Base-by-base conservation (phyloP, 2,329 filamentous ascomycete genomes). In the Colletotrichum caudatum region DNA sequence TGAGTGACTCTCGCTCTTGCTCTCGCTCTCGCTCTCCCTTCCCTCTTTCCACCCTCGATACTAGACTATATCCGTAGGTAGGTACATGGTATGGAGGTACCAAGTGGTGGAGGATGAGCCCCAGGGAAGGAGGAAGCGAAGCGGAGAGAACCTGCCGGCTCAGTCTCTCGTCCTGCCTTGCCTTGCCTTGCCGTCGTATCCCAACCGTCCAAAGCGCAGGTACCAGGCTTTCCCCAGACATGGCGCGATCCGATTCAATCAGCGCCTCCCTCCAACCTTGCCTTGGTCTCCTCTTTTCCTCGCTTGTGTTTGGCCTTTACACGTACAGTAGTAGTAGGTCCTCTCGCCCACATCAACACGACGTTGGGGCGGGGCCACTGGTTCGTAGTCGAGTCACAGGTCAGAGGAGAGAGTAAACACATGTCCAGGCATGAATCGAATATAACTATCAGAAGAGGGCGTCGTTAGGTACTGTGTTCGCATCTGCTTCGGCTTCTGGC, bases 211-310 rank as follows among this genome's bases (percentile, higher is more conserved):
- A 53, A 67, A 57, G 63, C 64, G 59, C 53, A 64, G 59, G 69
- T 53, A 59, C 64, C 65, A 20, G 6, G 68, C 58, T 71, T 71
- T 71, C 69, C 69, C 69, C 69, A 63, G 69, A 71, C 53, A 39
- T 59, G 68, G 68, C 68, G 59, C 69, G 59, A 71, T 71, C 59
- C 69, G 68, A 71, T 71, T 71, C 69, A 65, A 71, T 71, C 69
- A 59, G 35, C 67, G 53, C 56, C 5, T 41, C 48, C 46, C 37
- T 41, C 35, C 14, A 23, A 26, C 33, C 39, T 37, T 61, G 58
- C 51, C n/a, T 46, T 71, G 37, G 51, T 44, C 61, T 50, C 65
- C 53, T 60, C 66, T 64, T 69, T 64, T 63, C 14, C 33, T 71
- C 59, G 37, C 59, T 71, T 64, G 44, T 69, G 64, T 68, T 71